A percentile compares a stretch with the other conserved stretches of the same genome.
These are phyloP conservation scores for Pterocarpus macrocarpus DNA, from an alignment of 306 rosid genomes.

Conservation along the genomic window DNA sequence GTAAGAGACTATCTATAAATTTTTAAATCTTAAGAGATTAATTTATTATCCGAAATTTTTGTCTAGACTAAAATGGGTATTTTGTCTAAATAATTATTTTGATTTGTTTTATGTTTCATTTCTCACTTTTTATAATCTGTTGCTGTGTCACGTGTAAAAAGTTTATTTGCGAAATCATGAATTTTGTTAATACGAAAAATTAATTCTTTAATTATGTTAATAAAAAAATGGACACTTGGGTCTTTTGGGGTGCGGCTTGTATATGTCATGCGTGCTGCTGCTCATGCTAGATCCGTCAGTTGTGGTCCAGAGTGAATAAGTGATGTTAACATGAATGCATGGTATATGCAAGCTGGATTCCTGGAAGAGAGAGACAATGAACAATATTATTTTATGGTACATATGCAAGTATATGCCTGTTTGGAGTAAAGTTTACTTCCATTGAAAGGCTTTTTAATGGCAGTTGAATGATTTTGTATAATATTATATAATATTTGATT, in stretches of 20 bases:
- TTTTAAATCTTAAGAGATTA: too few species aligned
- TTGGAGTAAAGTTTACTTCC: too few species aligned
- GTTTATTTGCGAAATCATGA: constrained; percentile 12
- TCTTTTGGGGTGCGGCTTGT: not conserved
- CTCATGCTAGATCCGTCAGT: not conserved
- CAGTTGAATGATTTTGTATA: too few species aligned
- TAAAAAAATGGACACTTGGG: constrained; percentile 9
- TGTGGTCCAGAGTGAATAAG: constrained; percentile 27
- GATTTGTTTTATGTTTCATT: not conserved
- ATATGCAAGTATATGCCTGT: not conserved
- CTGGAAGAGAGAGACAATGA: constrained; percentile 16
- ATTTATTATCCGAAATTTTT: too few species aligned
- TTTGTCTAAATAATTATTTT: not conserved
- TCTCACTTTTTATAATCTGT: not conserved
- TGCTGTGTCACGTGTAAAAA: constrained; percentile 46
- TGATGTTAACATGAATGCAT: too few species aligned
- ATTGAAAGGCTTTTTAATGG: too few species aligned
- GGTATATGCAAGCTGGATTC: constrained; percentile 29
- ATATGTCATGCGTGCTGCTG: not conserved
- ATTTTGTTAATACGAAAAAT: too few species aligned
- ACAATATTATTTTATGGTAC: not conserved
- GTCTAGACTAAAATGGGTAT: too few species aligned
- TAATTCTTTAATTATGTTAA: not conserved
- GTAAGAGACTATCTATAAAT: too few species aligned
- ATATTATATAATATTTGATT: too few species aligned